phyloP scores from a whole-genome alignment of 2,329 filamentous ascomycete genomes.

The Fusarium chlamydosporum region DNA sequence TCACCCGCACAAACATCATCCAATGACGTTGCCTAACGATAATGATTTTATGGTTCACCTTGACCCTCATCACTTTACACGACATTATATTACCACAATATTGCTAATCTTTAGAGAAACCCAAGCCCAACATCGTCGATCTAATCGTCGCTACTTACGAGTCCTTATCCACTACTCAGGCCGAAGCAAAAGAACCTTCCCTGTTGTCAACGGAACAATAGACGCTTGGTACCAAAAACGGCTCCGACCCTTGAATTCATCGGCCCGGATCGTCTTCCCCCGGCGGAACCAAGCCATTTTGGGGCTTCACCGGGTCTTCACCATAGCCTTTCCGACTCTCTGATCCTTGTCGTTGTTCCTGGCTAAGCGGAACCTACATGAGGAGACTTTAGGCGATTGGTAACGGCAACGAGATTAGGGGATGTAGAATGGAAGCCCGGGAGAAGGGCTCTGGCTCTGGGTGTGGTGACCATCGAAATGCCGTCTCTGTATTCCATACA shows the following conservation, averaged over 20 bases:
- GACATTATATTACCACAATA: not conserved
- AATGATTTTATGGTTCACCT: not conserved
- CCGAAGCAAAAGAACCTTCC: conserved; percentile 42
- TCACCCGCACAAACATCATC: conserved; percentile 41
- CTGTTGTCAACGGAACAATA: conserved; percentile 35
- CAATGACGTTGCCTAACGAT: conserved; percentile 16
- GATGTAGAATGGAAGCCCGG: conserved; percentile 33
- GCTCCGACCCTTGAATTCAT: conserved; percentile 47
- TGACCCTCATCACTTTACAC: not conserved
- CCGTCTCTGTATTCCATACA: conserved; percentile 24
- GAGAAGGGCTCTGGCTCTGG: conserved; percentile 23
- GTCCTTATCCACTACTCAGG: conserved; percentile 32
- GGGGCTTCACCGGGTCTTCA: conserved; percentile 30
- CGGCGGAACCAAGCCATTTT: conserved; percentile 42
- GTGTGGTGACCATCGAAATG: conserved; percentile 3
- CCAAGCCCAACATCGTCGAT: conserved; percentile 33
- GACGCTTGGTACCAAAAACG: conserved; percentile 46
- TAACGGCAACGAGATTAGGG: conserved; percentile 28
- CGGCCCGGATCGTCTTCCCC: conserved; percentile 51
- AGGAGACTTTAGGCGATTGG: conserved; percentile 16
- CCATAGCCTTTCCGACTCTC: conserved; percentile 17
- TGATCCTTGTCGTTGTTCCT: conserved; percentile 39
- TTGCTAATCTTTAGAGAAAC: not conserved
- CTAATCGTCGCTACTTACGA: conserved; percentile 7
- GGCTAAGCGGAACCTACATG: conserved; percentile 38